Conservation (phyloP, 1,139 yeast genomes). For the Yamadazyma diddensiae region DNA sequence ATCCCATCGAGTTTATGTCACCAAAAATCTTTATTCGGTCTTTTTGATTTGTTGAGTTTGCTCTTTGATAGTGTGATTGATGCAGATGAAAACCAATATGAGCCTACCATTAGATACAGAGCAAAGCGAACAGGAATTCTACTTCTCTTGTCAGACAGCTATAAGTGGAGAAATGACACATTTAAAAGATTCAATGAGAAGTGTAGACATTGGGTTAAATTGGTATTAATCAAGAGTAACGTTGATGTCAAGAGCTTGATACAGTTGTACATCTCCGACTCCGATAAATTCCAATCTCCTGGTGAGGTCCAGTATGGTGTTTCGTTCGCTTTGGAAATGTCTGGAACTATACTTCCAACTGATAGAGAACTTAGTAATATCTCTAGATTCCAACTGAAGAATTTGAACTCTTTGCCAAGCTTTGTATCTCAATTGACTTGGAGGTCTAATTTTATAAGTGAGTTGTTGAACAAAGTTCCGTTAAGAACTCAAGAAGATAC, state of each 20-base stretch:
- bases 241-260: conserved; percentile 76
- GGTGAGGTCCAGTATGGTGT: conserved; percentile 67
- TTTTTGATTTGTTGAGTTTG: conserved; percentile 76
- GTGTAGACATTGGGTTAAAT: conserved; percentile 66
- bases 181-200: conserved; percentile 56
- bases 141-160: conserved; percentile 73
- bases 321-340: conserved; percentile 87
- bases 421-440: conserved; percentile 78
- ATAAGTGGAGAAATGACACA: conserved; percentile 71
- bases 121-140: conserved; percentile 58
- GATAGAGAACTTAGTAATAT: conserved; percentile 55
- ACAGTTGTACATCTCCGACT: conserved; percentile 62
- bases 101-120: conserved; percentile 69
- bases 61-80: conserved; percentile 80
- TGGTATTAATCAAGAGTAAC: conserved; percentile 53
- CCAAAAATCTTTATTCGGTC: conserved; percentile 65
- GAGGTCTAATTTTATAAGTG: conserved; percentile 54
- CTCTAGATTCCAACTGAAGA: conserved; percentile 23
- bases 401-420: conserved; percentile 63
- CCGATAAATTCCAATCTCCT: conserved; percentile 29
- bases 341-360: conserved; percentile 63
- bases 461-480: conserved; percentile 35
- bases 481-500: conserved; percentile 29
- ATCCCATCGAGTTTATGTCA: conserved; percentile 86
- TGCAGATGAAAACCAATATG: conserved; percentile 79